phyloP scores from a whole-genome alignment of 2,329 filamentous ascomycete genomes.

The Fusarium algeriense region DNA sequence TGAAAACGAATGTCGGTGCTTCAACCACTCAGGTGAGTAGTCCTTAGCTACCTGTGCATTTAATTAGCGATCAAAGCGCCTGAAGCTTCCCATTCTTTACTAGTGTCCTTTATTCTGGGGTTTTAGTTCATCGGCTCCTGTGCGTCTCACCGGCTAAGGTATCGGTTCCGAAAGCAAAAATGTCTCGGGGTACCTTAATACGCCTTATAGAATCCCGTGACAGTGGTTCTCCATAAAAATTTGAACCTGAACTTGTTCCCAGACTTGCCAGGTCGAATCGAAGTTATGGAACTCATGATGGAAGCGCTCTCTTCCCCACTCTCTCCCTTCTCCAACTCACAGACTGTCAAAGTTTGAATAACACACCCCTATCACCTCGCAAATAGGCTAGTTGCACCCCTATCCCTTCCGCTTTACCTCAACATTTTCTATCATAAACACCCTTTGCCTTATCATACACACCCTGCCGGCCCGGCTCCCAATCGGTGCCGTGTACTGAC shows the following conservation, averaged over 20 bases:
- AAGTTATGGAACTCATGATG: not conserved
- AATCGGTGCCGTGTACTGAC: constrained; percentile 24
- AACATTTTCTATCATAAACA: constrained; percentile 21
- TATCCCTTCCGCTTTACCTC: not conserved
- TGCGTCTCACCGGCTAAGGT: constrained; percentile 20
- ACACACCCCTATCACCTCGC: not conserved
- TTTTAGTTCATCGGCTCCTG: constrained; percentile 25
- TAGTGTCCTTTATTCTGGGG: constrained; percentile 11
- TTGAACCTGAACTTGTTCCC: not conserved
- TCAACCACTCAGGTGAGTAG: not conserved
- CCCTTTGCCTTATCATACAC: constrained; percentile 28
- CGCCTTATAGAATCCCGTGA: not conserved
- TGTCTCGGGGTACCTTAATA: not conserved
- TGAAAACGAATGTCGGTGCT: constrained; percentile 6
- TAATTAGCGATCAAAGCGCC: constrained; percentile 29
- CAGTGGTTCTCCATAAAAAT: not conserved
- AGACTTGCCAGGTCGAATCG: not conserved
- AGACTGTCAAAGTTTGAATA: not conserved
- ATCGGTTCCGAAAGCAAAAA: constrained; percentile 24
- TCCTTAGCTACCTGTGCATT: not conserved
- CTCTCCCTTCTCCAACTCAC: not conserved
- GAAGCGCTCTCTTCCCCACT: constrained; percentile 8
- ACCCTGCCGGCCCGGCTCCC: constrained; percentile 36
- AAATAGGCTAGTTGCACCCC: not conserved
- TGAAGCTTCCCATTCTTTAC: constrained; percentile 29